phyloP scores from a whole-genome alignment of 108 stramenopile genomes.

The Fistulifera pelliculosa region DNA sequence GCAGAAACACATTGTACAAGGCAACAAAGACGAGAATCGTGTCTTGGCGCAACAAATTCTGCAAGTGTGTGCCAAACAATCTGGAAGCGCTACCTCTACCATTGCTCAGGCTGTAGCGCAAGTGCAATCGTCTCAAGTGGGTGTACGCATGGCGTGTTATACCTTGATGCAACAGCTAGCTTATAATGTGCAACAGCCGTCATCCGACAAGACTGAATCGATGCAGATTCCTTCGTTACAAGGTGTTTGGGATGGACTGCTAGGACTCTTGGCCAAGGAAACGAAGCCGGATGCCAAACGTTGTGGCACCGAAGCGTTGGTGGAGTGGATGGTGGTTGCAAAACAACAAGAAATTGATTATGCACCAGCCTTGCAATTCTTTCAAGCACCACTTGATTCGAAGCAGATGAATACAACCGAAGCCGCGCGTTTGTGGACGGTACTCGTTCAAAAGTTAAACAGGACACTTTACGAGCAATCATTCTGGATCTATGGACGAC shows the following conservation, averaged over 20 bases:
- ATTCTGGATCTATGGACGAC: conserved; percentile 28
- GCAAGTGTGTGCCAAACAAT: not conserved
- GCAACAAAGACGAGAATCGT: conserved; percentile 8
- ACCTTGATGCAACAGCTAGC: conserved; percentile 1
- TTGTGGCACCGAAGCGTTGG: conserved; percentile 17
- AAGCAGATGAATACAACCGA: conserved; percentile 39
- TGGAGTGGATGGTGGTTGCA: conserved; percentile 49
- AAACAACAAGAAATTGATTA: conserved; percentile 25
- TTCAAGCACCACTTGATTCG: conserved; percentile 28
- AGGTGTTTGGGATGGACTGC: conserved; percentile 10
- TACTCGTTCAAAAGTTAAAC: conserved; percentile 21
- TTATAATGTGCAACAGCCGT: conserved; percentile 1
- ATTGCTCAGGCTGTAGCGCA: conserved; percentile 1
- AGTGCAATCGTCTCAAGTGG: not conserved
- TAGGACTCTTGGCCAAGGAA: conserved; percentile 14
- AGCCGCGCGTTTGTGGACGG: conserved; percentile 11
- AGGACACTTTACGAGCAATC: conserved; percentile 32
- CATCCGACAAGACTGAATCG: not conserved
- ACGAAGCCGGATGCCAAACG: not conserved
- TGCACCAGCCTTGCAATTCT: conserved; percentile 34
- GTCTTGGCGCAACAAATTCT: conserved; percentile 1
- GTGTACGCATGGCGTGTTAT: conserved; percentile 1
- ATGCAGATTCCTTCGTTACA: conserved; percentile 6
- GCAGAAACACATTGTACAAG: conserved; percentile 1
- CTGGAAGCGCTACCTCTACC: not conserved